A percentile compares a stretch with the other conserved stretches of the same genome.
Conservation (phyloP, 208 protist genomes). For the Crithidia brevicula region DNA sequence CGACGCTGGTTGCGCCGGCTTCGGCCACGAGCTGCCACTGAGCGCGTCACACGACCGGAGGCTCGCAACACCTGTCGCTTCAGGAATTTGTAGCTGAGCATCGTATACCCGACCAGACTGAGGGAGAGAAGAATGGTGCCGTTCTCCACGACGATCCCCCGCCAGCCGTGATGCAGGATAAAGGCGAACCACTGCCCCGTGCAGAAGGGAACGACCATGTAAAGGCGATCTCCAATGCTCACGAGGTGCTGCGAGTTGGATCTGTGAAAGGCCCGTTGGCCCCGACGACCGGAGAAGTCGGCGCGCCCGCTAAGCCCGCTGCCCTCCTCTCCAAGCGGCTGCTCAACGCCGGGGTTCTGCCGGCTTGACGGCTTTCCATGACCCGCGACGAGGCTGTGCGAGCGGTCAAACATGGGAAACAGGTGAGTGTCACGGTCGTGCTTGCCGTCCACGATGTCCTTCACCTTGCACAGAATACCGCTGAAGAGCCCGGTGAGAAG, state of each 20-base stretch:
- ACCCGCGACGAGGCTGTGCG: not conserved
- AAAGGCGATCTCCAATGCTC: conserved; percentile 66
- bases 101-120: conserved; percentile 79
- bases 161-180: conserved; percentile 77
- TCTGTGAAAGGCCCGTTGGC: conserved; percentile 14
- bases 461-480: conserved; percentile 82
- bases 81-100: conserved; percentile 77
- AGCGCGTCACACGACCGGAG: conserved; percentile 27
- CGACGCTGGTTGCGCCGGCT: conserved; percentile 14
- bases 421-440: conserved; percentile 39
- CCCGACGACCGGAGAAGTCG: not conserved
- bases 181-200: conserved; percentile 88
- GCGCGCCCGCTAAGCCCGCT: not conserved
- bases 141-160: conserved; percentile 80
- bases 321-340: not conserved
- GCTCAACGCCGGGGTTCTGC: not conserved
- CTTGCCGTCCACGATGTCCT: conserved; percentile 80
- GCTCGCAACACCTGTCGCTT: conserved; percentile 55
- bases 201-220: conserved; percentile 87
- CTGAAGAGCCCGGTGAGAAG: conserved; percentile 75
- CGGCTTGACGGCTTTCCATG: not conserved
- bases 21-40: conserved; percentile 22
- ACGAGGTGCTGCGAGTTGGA: conserved; percentile 41
- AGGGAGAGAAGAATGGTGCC: conserved; percentile 75
- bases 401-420: conserved; percentile 35